A percentile compares a stretch with the other conserved stretches of the same genome.
Evolutionary conservation across 2,329 filamentous ascomycete species (phyloP).

Genomic region (Ophiostoma sp.): DNA sequence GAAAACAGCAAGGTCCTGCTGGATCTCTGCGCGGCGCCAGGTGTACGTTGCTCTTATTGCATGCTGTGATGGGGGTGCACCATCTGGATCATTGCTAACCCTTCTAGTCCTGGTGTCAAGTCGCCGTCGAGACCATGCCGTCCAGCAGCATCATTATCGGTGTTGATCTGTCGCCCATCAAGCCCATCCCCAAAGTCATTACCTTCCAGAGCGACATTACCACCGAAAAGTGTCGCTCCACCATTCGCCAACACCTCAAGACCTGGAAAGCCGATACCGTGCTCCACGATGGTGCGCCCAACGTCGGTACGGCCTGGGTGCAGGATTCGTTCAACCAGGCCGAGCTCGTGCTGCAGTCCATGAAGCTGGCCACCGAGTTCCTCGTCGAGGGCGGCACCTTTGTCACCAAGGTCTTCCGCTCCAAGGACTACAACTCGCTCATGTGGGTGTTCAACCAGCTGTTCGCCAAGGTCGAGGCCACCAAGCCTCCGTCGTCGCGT

Average conservation of each 20-base stretch:
- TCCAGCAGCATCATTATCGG: conserved; percentile 83
- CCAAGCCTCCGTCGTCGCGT: conserved; percentile 90
- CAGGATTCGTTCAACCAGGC: conserved; percentile 98
- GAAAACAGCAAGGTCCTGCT: conserved; percentile 94
- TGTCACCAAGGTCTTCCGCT: conserved; percentile 95
- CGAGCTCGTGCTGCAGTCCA: conserved; percentile 79
- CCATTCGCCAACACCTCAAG: conserved; percentile 83
- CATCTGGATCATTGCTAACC: conserved; percentile 24
- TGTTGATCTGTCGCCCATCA: conserved; percentile 92
- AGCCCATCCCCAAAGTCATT: conserved; percentile 88
- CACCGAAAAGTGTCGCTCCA: conserved; percentile 89
- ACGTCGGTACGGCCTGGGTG: conserved; percentile 95
- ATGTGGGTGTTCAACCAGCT: conserved; percentile 98
- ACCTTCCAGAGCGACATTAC: conserved; percentile 98
- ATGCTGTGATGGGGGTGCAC: no score
- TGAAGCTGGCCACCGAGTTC: conserved; percentile 94
- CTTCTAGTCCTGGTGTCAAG: conserved; percentile 82
- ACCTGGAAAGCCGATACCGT: conserved; percentile 95
- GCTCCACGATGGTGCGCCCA: conserved; percentile 92
- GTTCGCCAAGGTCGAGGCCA: conserved; percentile 91
- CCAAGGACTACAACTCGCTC: conserved; percentile 92
- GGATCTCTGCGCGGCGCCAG: conserved; percentile 95
- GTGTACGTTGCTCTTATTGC: conserved; percentile 49
- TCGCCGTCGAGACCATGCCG: conserved; percentile 93
- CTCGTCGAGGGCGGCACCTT: conserved; percentile 83